phyloP scores from a whole-genome alignment of 2,329 filamentous ascomycete genomes.

The Trichothecium sympodiale region DNA sequence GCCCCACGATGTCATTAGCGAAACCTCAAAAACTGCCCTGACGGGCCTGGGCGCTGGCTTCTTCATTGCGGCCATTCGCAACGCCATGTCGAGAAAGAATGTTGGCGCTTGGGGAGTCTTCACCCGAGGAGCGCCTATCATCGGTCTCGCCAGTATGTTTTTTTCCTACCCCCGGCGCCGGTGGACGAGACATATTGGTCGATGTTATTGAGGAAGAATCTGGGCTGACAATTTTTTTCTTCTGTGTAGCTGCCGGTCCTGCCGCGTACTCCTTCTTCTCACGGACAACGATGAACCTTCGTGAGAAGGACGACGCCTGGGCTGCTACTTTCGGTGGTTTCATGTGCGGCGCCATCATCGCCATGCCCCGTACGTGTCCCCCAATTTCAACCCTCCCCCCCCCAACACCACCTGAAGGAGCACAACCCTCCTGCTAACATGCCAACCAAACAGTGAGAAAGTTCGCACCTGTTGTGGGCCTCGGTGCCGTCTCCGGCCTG shows the following conservation, averaged over 20 bases:
- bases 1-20: slow-evolving; percentile 63
- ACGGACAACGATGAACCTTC: slow-evolving; percentile 70
- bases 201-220: not conserved
- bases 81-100: slow-evolving; percentile 75
- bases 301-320: slow-evolving; percentile 70
- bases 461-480: slow-evolving; percentile 60
- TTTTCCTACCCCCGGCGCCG: not conserved
- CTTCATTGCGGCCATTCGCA: slow-evolving; percentile 69
- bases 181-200: too few relatives aligned
- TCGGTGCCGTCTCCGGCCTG: slow-evolving; percentile 45
- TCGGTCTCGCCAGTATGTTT: slow-evolving; percentile 35
- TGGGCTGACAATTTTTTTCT: slow-evolving; percentile 27
- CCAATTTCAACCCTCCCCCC: slow-evolving; percentile 1
- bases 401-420: too few relatives aligned
- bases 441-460: slow-evolving; percentile 26
- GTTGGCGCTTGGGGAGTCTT: slow-evolving; percentile 72
- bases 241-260: slow-evolving; percentile 33
- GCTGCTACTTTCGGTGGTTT: slow-evolving; percentile 70
- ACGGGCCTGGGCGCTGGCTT: slow-evolving; percentile 58
- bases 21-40: slow-evolving; percentile 51
- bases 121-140: slow-evolving; percentile 64
- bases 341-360: slow-evolving; percentile 60
- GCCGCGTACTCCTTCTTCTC: slow-evolving; percentile 69
- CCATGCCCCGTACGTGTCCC: slow-evolving; percentile 54
- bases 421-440: slow-evolving; percentile 1